Evolutionary conservation across 139 green algal species (phyloP).

Genomic region (Protoeuglena noctilucae): DNA sequence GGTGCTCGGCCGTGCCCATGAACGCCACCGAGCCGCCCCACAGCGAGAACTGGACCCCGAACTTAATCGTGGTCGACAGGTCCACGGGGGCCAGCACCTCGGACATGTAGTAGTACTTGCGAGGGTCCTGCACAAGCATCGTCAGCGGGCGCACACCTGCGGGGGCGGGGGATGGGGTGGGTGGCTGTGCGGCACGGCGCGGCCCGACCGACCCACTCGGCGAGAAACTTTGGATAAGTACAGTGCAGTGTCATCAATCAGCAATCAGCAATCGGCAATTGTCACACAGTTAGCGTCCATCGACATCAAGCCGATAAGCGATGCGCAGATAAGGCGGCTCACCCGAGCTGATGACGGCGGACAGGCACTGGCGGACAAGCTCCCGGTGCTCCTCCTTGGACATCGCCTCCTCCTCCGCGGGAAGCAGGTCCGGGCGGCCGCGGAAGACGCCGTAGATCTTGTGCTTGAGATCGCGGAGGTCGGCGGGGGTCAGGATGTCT

Average conservation of each 20-base stretch:
- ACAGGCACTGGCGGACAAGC: slow-evolving; percentile 45
- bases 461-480: slow-evolving; percentile 14
- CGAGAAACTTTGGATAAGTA: slow-evolving; percentile 12
- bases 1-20: slow-evolving; percentile 52
- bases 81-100: slow-evolving; percentile 54
- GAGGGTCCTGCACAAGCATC: slow-evolving; percentile 17
- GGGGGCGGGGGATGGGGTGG: slow-evolving; percentile 4
- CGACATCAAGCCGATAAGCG: too few species aligned
- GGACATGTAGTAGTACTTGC: slow-evolving; percentile 42
- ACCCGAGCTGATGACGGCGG: slow-evolving; percentile 33
- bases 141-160: background rate
- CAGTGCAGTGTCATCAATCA: slow-evolving; percentile 42
- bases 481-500: too few species aligned
- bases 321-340: too few species aligned
- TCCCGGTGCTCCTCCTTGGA: slow-evolving; percentile 62
- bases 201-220: too few species aligned
- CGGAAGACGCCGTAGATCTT: slow-evolving; percentile 44
- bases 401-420: slow-evolving; percentile 38
- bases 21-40: slow-evolving; percentile 50
- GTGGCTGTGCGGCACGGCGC: background rate
- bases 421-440: slow-evolving; percentile 49
- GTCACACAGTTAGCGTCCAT: too few species aligned
- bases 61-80: slow-evolving; percentile 55
- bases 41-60: slow-evolving; percentile 67
- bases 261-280: too few species aligned